Conservation (phyloP, 176 grass and related monocot genomes). For the Rhipidocladum racemiflorum region DNA sequence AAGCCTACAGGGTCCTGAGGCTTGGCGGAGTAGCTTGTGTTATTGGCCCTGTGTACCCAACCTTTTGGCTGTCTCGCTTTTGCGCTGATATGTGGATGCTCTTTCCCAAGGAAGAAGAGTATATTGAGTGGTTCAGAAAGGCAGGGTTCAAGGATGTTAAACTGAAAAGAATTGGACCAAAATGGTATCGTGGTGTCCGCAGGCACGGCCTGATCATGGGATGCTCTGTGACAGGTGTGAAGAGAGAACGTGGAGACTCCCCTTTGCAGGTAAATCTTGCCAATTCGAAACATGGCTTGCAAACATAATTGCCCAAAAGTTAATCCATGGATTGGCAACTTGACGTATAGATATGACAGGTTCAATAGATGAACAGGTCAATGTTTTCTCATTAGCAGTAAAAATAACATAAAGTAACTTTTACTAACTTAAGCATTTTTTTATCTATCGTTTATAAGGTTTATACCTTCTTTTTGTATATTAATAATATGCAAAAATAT, state of each 20-base stretch:
- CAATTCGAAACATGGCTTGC: not conserved
- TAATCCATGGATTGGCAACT: not conserved
- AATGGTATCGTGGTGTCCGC: conserved; percentile 90
- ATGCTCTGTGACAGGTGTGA: conserved; percentile 82
- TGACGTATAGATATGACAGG: not conserved
- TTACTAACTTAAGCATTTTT: not conserved
- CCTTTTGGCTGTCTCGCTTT: conserved; percentile 87
- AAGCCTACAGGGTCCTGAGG: conserved; percentile 86
- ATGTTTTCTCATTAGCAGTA: not conserved
- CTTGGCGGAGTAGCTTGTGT: conserved; percentile 69
- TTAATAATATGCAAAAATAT: not conserved
- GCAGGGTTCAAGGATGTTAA: conserved; percentile 90
- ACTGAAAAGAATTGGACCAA: conserved; percentile 86
- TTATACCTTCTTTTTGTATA: not conserved
- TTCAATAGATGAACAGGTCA: not conserved
- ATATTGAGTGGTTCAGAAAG: conserved; percentile 87
- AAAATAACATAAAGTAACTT: not conserved
- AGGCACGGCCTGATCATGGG: conserved; percentile 93
- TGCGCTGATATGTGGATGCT: conserved; percentile 99
- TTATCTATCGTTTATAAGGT: not conserved
- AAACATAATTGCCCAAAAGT: not conserved
- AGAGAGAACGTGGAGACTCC: conserved; percentile 69
- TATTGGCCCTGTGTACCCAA: conserved; percentile 88
- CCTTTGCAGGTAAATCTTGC: conserved; percentile 53
- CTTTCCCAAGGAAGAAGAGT: conserved; percentile 95